Evolutionary conservation across 2,329 filamentous ascomycete species (phyloP).

Genomic region (Fusarium sublunatum): DNA sequence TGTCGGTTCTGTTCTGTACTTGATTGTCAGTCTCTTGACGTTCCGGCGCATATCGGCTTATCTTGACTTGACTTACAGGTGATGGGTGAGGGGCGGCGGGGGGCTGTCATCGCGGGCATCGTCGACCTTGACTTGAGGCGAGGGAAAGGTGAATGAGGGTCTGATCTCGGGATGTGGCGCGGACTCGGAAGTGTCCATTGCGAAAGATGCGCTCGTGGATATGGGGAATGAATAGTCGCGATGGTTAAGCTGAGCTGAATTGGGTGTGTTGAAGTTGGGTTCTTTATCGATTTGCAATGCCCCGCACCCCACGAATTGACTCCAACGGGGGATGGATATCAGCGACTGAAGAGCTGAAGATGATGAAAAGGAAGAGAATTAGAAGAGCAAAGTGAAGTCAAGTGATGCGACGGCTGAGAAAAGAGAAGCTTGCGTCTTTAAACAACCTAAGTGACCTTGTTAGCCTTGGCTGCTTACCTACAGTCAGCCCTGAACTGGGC

Average conservation of each 20-base stretch:
- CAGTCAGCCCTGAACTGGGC: background rate
- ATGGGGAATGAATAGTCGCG: background rate
- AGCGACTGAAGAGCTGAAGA: background rate
- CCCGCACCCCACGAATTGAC: constrained; percentile 36
- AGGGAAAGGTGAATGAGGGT: constrained; percentile 43
- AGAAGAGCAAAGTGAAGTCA: background rate
- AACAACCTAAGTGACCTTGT: background rate
- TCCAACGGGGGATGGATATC: background rate
- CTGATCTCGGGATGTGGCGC: constrained; percentile 33
- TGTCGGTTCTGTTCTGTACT: constrained; percentile 57
- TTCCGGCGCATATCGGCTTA: background rate
- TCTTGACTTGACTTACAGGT: constrained; percentile 60
- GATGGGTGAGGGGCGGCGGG: constrained; percentile 52
- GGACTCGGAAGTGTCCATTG: constrained; percentile 41
- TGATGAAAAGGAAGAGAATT: background rate
- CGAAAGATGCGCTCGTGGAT: constrained; percentile 4
- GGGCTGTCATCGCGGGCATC: constrained; percentile 41
- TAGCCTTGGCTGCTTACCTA: background rate
- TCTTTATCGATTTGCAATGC: constrained; percentile 27
- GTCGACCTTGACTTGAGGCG: constrained; percentile 49
- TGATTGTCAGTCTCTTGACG: constrained; percentile 12
- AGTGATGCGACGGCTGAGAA: constrained; percentile 6
- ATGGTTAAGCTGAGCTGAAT: background rate
- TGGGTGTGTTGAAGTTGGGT: background rate
- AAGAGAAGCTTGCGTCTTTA: background rate